Base-by-base conservation (phyloP, 2,329 filamentous ascomycete genomes). In the Cryoendolithus antarcticus region DNA sequence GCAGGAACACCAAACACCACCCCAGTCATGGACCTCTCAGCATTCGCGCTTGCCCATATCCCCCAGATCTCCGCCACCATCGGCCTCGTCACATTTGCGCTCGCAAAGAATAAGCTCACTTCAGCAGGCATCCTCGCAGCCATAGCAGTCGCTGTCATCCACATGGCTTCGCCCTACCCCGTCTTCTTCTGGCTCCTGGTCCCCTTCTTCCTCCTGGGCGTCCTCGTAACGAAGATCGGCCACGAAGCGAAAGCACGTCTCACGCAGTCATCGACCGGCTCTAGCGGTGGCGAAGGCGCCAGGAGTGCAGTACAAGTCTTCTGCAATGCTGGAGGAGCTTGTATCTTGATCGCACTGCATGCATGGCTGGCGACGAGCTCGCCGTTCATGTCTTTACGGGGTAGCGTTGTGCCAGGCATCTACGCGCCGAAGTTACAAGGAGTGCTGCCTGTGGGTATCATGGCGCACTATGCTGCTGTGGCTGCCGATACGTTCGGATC, bases 401-500 rank as follows among this genome's bases (percentile, higher is more conserved):
- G 52, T 1, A 39, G 45, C 5, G 15, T 52, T 7, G 30, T 44
- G n/a, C 40, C 53, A 0, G 54, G 55, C 1, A 50, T 53, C 10
- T 69, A 72, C 45, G 70, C 61, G 50, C 52, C 56, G 3, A 51
- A 48, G 39, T 52, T 62, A 10, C 53, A 52, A 39, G 59, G 63
- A 45, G 48, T 64, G 2, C 50, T 70, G 27, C 60, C 67, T 0
- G 58, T 69, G 6, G 68, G 68, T 6, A 68, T 70, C 35, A 61
- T 70, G 27, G 65, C 64, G 49, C 67, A 64, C 64, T 98, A 98
- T 55, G 89, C 86, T 19, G 84, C 85, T 35, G 86, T 93, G 7
- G 78, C 86, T 12, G 85, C 89, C 36, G 91, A 98, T 60, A 98
- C 91, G 0, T 91, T 95, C 59, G 88, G 83, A 41, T 94, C 86